phyloP scores from a whole-genome alignment of 2,329 filamentous ascomycete genomes.

The Aotearoamyces nothofagi region DNA sequence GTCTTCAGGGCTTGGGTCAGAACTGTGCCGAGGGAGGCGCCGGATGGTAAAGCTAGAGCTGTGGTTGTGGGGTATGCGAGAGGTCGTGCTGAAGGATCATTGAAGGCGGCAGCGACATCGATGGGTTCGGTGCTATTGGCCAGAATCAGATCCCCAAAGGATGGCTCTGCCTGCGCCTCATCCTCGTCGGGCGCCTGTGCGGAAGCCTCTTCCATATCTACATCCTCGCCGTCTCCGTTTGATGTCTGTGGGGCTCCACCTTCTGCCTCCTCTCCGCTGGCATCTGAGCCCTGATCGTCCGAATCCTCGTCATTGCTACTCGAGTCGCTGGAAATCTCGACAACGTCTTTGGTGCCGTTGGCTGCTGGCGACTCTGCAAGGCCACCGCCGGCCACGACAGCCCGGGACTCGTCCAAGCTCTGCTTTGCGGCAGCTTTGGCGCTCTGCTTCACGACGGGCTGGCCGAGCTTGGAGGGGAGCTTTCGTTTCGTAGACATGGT shows the following conservation, averaged over 20 bases:
- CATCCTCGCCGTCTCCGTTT: conserved; percentile 14
- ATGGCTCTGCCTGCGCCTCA: conserved; percentile 33
- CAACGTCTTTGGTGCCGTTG: conserved; percentile 19
- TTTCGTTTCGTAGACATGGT: conserved; percentile 47
- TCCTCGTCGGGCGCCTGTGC: conserved; percentile 27
- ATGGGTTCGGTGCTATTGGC: conserved; percentile 55
- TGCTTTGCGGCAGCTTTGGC: conserved; percentile 34
- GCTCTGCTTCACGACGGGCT: conserved; percentile 36
- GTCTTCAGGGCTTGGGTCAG: conserved; percentile 85
- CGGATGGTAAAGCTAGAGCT: conserved; percentile 33
- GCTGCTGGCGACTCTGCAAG: conserved; percentile 10
- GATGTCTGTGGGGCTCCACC: conserved; percentile 25
- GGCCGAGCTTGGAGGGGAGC: conserved; percentile 38
- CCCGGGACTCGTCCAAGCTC: conserved; percentile 41
- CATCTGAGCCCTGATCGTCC: conserved; percentile 26
- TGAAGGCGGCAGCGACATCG: conserved; percentile 53
- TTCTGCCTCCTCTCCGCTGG: conserved; percentile 25
- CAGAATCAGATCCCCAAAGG: conserved; percentile 77
- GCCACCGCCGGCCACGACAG: conserved; percentile 29
- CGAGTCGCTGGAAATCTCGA: conserved; percentile 43
- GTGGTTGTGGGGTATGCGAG: conserved; percentile 12
- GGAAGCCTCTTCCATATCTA: conserved; percentile 20
- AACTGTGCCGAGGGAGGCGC: conserved; percentile 79
- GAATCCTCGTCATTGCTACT: conserved; percentile 31
- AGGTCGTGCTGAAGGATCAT: conserved; percentile 16